Conservation (phyloP, 2,329 filamentous ascomycete genomes). For the Stemphylium vesicarium region DNA sequence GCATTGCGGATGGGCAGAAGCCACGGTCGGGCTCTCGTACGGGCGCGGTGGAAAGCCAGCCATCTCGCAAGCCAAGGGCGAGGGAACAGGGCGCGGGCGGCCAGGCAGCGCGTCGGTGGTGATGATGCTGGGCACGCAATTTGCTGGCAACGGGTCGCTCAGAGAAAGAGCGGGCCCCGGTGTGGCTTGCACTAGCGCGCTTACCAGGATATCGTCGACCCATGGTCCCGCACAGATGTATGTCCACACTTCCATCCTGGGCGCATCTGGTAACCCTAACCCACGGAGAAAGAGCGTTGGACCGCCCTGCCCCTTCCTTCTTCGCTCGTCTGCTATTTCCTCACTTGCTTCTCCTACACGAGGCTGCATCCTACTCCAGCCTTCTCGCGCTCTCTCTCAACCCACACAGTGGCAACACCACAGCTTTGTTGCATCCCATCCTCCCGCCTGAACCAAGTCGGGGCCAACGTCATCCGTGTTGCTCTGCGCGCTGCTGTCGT, state of each 20-base stretch:
- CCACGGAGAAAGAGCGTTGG: slow-evolving; percentile 32
- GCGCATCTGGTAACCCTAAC: slow-evolving; percentile 16
- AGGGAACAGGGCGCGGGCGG: slow-evolving; percentile 9
- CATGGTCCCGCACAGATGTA: slow-evolving; percentile 14
- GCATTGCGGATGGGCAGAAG: background rate
- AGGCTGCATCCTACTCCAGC: slow-evolving; percentile 21
- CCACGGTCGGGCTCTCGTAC: background rate
- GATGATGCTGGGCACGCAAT: slow-evolving; percentile 23
- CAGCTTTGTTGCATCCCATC: slow-evolving; percentile 11
- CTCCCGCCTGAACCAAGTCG: slow-evolving; percentile 10
- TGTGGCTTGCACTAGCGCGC: slow-evolving; percentile 18
- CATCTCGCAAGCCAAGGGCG: background rate
- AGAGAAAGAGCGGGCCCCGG: slow-evolving; percentile 14
- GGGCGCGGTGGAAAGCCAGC: slow-evolving; percentile 1
- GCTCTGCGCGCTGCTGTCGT: slow-evolving; percentile 32
- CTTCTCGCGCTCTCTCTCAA: slow-evolving; percentile 7
- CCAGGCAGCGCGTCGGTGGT: slow-evolving; percentile 15
- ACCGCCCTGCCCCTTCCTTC: slow-evolving; percentile 32
- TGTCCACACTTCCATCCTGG: slow-evolving; percentile 7
- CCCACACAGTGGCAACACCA: slow-evolving; percentile 19
- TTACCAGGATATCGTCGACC: slow-evolving; percentile 3
- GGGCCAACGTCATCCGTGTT: slow-evolving; percentile 20
- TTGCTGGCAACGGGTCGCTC: slow-evolving; percentile 25
- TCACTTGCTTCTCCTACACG: slow-evolving; percentile 30
- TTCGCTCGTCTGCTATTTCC: slow-evolving; percentile 29